Percentiles rank a stretch among this genome's conserved stretches.
Conservation (phyloP, 1,284 basidiomycete species). For the Puccinia polysora region DNA sequence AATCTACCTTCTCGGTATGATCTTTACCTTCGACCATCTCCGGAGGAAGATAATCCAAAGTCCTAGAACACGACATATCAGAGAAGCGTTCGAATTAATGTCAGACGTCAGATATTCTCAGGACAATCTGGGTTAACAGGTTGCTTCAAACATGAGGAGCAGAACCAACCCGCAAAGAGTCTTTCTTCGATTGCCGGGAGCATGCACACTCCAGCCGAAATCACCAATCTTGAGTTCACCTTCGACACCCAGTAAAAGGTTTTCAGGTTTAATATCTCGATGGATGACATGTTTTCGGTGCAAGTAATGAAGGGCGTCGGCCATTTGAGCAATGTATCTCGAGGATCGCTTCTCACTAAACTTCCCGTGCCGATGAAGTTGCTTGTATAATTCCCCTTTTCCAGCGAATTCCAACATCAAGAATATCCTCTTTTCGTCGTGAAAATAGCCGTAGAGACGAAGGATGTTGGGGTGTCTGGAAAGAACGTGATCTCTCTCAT, state of each 20-base stretch:
- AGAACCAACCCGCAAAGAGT: slow-evolving; percentile 41
- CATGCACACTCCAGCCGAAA: slow-evolving; percentile 99
- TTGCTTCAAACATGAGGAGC: not conserved
- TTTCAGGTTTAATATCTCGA: slow-evolving; percentile 98
- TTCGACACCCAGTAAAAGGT: slow-evolving; percentile 85
- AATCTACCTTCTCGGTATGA: slow-evolving; percentile 82
- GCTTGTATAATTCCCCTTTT: slow-evolving; percentile 92
- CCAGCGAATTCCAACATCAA: slow-evolving; percentile 95
- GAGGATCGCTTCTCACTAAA: slow-evolving; percentile 83
- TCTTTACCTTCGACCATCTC: slow-evolving; percentile 94
- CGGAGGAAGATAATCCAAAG: slow-evolving; percentile 92
- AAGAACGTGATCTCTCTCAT: no score
- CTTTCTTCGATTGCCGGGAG: slow-evolving; percentile 69
- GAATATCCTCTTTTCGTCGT: slow-evolving; percentile 96
- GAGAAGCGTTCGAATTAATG: slow-evolving; percentile 54
- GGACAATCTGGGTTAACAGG: no score
- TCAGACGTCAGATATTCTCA: no score
- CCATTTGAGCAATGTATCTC: slow-evolving; percentile 95
- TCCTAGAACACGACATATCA: slow-evolving; percentile 79
- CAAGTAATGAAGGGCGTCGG: slow-evolving; percentile 86
- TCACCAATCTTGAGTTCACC: slow-evolving; percentile 98
- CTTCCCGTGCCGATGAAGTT: slow-evolving; percentile 74
- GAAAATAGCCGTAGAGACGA: slow-evolving; percentile 91
- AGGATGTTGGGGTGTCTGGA: slow-evolving; percentile 84
- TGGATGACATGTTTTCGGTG: slow-evolving; percentile 97